Base-by-base conservation (phyloP, 2,329 filamentous ascomycete genomes). In the Pestalotiopsis sp. region DNA sequence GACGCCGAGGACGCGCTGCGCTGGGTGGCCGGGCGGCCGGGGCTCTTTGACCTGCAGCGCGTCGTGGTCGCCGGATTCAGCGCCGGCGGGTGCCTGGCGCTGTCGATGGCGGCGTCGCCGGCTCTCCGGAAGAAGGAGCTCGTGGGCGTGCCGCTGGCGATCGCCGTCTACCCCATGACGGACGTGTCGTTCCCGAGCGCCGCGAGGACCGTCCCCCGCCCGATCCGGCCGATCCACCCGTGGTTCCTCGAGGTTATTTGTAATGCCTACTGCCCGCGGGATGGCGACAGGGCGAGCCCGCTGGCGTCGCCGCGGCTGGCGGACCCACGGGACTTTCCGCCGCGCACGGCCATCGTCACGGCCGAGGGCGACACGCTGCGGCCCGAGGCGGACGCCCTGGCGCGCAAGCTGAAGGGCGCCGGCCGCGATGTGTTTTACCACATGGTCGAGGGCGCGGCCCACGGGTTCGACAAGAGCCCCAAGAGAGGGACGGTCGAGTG, bases 291-390 rank as follows among this genome's bases (percentile, higher is more conserved):
- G 59, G 38, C 2, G 31, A 40, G 20, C n/a, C 59, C 59, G n/a
- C 36, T 61, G n/a, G 59, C 31, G 27, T 61, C 59, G 59, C 59
- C 59, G 2, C 9, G 27, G 3, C n/a, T 61, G 27, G 59, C 59
- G 17, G 59, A 61, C 59, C 27, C 59, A 6, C 27, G 27, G 5
- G 36, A 62, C 36, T 62, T 36, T 23, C 59, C 59, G 27, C 27
- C 27, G 27, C 27, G 4, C 27, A 62, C 59, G 27, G 59, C 31
- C 59, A 62, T 62, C 31, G 38, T 62, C 17, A 62, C 59, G 7
- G 59, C 31, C 36, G 59, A 62, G 59, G 59, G 59, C 31, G 59
- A 62, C 31, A 62, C 31, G 13, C n/a, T 62, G 59, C 27, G 59
- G 17, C 59, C 59, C 11, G 59, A 62, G n/a, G 59, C 59, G 13